A percentile compares a stretch with the other conserved stretches of the same genome.
Conservation (phyloP, 1,284 basidiomycete genomes). For the Porphyrellus sp. region DNA sequence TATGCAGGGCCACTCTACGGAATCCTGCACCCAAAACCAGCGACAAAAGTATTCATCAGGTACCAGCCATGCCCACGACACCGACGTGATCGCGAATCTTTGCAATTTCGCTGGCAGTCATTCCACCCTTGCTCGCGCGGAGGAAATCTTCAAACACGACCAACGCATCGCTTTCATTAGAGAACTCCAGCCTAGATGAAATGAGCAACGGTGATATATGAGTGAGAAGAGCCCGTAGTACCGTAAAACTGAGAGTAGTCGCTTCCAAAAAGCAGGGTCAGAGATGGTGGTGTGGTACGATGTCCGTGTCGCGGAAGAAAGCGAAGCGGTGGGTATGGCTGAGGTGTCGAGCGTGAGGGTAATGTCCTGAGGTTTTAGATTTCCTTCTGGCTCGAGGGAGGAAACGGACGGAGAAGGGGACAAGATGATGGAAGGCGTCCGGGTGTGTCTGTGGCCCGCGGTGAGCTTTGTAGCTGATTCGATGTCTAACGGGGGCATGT, state of each 20-base stretch:
- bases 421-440: constrained; percentile 71
- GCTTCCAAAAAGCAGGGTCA: constrained; percentile 74
- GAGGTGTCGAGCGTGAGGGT: constrained; percentile 60
- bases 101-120: constrained; percentile 73
- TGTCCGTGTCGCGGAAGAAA: constrained; percentile 42
- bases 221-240: constrained; percentile 33
- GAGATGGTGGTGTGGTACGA: constrained; percentile 69
- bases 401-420: constrained; percentile 64
- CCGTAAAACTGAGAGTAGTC: constrained; percentile 62
- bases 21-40: background rate
- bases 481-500: constrained; percentile 16
- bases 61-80: constrained; percentile 76
- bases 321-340: constrained; percentile 42
- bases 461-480: constrained; percentile 29
- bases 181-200: constrained; percentile 51
- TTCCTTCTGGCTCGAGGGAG: constrained; percentile 38
- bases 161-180: constrained; percentile 50
- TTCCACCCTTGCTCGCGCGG: constrained; percentile 62
- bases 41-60: constrained; percentile 33
- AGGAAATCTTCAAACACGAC: constrained; percentile 75
- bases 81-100: constrained; percentile 76
- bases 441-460: constrained; percentile 44
- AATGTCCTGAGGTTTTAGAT: constrained; percentile 52
- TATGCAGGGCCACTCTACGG: background rate
- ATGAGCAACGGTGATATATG: constrained; percentile 7